These are phyloP conservation scores for Aspergillus sp. DNA, from an alignment of 2,329 filamentous ascomycete species.

Conservation along the genomic window DNA sequence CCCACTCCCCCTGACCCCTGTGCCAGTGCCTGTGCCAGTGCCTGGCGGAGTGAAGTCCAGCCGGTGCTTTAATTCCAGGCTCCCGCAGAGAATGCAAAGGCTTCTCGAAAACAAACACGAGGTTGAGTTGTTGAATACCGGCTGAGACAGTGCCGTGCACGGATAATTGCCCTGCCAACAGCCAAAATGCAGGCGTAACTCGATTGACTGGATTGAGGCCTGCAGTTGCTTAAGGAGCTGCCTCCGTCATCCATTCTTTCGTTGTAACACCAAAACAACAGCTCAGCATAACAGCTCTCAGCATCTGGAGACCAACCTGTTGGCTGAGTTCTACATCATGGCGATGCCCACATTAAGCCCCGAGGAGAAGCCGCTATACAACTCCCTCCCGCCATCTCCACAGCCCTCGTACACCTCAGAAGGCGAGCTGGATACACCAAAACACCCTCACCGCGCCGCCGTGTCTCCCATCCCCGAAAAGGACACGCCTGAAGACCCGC, in stretches of 20 bases:
- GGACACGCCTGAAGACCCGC: neutral
- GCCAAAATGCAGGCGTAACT: neutral
- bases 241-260: neutral
- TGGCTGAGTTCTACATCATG: neutral
- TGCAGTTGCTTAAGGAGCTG: neutral
- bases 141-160: neutral
- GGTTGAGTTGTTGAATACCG: neutral
- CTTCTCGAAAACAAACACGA: no score
- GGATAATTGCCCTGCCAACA: slow-evolving; percentile 6
- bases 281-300: no score
- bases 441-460: neutral
- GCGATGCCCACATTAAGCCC: neutral
- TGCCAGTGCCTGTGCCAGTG: no score
- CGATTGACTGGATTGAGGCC: neutral
- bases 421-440: no score
- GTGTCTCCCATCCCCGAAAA: neutral
- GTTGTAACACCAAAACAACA: no score
- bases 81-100: neutral
- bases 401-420: neutral
- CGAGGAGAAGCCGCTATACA: neutral
- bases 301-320: no score
- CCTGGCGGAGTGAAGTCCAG: no score
- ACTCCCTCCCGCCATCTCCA: neutral
- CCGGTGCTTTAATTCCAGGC: neutral
- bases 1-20: neutral